Conservation (phyloP, 2,329 filamentous ascomycete genomes). For the Microdochium paspali region DNA sequence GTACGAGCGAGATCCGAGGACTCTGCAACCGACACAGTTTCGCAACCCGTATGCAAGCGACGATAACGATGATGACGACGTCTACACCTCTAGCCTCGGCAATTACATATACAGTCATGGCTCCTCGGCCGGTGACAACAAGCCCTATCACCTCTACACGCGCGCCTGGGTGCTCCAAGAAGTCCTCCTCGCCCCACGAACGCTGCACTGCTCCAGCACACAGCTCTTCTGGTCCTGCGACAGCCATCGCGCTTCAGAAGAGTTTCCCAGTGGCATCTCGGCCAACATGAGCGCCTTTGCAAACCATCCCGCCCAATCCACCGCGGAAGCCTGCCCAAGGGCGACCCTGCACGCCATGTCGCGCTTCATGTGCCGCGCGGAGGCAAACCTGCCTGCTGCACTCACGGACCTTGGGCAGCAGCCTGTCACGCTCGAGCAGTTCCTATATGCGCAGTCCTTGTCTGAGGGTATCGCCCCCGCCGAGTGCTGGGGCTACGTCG, state of each 20-base stretch:
- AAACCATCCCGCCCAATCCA: not conserved
- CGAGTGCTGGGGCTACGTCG: not conserved
- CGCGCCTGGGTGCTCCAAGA: conserved; percentile 13
- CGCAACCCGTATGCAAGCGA: conserved; percentile 1
- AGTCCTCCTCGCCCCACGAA: conserved; percentile 8
- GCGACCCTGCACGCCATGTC: not conserved
- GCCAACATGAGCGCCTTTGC: not conserved
- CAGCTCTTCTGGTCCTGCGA: conserved; percentile 12
- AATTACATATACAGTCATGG: no score
- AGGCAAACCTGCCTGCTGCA: no score
- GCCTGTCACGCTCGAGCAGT: not conserved
- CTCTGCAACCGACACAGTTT: not conserved
- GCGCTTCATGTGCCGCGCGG: not conserved
- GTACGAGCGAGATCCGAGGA: not conserved
- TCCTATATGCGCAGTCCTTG: not conserved
- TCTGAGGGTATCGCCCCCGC: conserved; percentile 2
- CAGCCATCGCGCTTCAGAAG: not conserved
- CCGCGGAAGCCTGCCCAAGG: not conserved
- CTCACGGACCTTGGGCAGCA: no score
- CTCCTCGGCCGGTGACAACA: not conserved
- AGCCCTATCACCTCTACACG: conserved; percentile 3
- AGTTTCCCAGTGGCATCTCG: not conserved
- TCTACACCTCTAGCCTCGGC: not conserved
- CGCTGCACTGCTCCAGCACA: conserved; percentile 8
- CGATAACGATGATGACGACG: not conserved